Evolutionary conservation across 1,139 yeast genomes (phyloP).

Genomic region (Geotrichum candidum): DNA sequence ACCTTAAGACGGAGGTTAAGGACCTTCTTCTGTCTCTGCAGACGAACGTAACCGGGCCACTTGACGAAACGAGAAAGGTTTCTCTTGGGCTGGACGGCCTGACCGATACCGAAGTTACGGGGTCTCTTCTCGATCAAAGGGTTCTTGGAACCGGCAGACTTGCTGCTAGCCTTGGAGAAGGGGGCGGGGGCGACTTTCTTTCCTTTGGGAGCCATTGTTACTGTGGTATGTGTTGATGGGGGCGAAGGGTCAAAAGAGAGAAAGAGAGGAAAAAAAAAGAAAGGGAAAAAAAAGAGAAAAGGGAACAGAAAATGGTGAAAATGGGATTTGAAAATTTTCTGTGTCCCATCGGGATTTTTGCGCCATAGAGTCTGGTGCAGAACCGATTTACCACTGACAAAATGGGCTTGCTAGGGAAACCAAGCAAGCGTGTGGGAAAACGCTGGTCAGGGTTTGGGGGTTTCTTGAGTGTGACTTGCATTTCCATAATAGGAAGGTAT

Average conservation of each 20-base stretch:
- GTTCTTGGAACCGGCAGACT: slow-evolving; percentile 41
- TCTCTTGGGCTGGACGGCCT: slow-evolving; percentile 89
- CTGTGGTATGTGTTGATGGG: slow-evolving; percentile 42
- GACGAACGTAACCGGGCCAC: slow-evolving; percentile 98
- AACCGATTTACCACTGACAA: neutral
- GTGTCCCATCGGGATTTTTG: neutral
- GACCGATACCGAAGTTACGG: slow-evolving; percentile 95
- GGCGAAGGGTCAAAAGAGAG: neutral
- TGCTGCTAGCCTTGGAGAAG: slow-evolving; percentile 40
- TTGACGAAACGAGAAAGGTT: slow-evolving; percentile 93
- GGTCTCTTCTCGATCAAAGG: slow-evolving; percentile 85
- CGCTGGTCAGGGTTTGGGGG: neutral
- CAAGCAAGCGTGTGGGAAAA: neutral
- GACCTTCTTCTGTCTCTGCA: slow-evolving; percentile 96
- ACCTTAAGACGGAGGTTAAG: slow-evolving; percentile 93
- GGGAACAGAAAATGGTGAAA: neutral
- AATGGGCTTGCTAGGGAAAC: neutral
- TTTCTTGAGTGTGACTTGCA: neutral
- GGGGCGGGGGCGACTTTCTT: slow-evolving; percentile 91
- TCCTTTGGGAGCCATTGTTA: slow-evolving; percentile 72
- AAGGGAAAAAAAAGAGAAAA: neutral
- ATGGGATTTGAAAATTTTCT: neutral
- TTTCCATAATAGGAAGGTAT: slow-evolving; percentile 2
- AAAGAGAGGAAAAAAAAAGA: neutral
- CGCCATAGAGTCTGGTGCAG: neutral